Base-by-base conservation (phyloP, 2,329 filamentous ascomycete genomes). In the Neoascochyta sp. region DNA sequence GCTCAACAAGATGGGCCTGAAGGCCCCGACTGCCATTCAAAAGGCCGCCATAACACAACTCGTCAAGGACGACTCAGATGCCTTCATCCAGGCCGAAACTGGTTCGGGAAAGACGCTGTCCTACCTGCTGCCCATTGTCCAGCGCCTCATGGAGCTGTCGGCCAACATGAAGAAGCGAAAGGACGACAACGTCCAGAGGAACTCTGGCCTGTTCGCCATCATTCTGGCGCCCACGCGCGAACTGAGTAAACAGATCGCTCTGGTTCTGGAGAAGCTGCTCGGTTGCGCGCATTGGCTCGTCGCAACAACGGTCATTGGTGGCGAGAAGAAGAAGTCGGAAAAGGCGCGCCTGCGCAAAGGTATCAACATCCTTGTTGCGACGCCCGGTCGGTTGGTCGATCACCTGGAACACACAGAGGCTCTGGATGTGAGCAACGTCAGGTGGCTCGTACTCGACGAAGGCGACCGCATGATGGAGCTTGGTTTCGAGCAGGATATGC, bases 401-500 rank as follows among this genome's bases (percentile, higher is more conserved):
- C 92, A 98, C 63, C 67, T 98, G 26, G 83, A 93, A 48, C 87
- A 95, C 56, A 98, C 92, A 1, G 80, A 95, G 62, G 87, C 82
- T 0, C 70, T 98, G 29, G 86, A 92, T 43, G 80, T 96, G 22
- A 85, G 84, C 51, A 89, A 83, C 13, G 90, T 95, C 4, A 75
- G 90, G 37, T 98, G 92, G 92, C 68, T 98, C 14, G 81, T 98
- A 2, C 74, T 98, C 5, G 92, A 98, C 52, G 92, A 98, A 64
- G 92, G 92, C 16, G 92, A 98, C 71, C 78, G 92, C n/a, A 70
- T 98, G 58, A 95, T 98, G 90, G 92, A 98, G 57, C 75, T 96
- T 53, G 92, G 92, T 0, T 98, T 98, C 48, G 92, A 96, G 63
- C 81, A 95, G 31, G 90, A 96, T 53, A 78, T 98, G 37, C 84